These are phyloP conservation scores for Lipomyces oligophaga DNA, from an alignment of 805 yeast species.

Conservation along the genomic window DNA sequence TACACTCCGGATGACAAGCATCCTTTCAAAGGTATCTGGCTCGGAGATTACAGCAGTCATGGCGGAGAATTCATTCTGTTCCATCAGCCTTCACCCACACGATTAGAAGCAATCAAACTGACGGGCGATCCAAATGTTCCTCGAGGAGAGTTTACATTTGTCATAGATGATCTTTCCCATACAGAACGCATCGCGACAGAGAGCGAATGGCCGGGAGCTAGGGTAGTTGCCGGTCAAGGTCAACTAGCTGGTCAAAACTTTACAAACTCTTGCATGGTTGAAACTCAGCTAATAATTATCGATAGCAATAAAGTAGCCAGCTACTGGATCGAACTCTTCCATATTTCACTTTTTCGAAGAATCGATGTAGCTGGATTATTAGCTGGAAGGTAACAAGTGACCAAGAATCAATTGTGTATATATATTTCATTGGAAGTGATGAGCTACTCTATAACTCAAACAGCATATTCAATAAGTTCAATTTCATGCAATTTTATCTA, in stretches of 20 bases:
- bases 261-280: constrained; percentile 14
- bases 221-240: constrained; percentile 26
- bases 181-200: constrained; percentile 21
- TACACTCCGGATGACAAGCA: constrained; percentile 12
- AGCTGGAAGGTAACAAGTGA: constrained; percentile 19
- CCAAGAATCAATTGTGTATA: too few relatives aligned
- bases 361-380: constrained; percentile 17
- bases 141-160: constrained; percentile 33
- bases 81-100: constrained; percentile 29
- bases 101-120: constrained; percentile 34
- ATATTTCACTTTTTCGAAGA: constrained; percentile 15
- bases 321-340: constrained; percentile 18
- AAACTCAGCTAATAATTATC: constrained; percentile 20
- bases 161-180: constrained; percentile 30
- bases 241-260: constrained; percentile 23
- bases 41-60: constrained; percentile 27
- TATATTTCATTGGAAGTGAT: too few relatives aligned
- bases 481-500: too few relatives aligned
- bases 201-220: constrained; percentile 26
- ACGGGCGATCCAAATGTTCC: constrained; percentile 32
- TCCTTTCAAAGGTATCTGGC: constrained; percentile 35
- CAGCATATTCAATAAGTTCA: too few relatives aligned
- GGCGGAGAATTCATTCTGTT: constrained; percentile 31
- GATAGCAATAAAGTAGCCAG: constrained; percentile 20
- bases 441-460: background rate